These are phyloP conservation scores for Suzukiozyma palmioleophila DNA, from an alignment of 1,139 yeast genomes.

Conservation along the genomic window DNA sequence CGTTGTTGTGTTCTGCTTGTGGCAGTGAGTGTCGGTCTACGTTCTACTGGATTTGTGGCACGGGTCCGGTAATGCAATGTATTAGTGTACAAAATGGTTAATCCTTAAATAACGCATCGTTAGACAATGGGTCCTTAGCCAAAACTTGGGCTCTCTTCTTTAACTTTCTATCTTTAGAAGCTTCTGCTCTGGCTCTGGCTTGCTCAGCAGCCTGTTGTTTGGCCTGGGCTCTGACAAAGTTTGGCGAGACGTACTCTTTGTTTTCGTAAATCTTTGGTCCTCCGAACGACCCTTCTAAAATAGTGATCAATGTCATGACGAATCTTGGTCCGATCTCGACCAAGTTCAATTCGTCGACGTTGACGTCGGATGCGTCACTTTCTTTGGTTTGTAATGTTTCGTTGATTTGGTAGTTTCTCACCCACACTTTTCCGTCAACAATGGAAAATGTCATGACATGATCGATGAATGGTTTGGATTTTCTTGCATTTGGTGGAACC, in stretches of 20 bases:
- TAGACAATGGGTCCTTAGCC: slow-evolving; percentile 80
- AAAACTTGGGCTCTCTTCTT: slow-evolving; percentile 72
- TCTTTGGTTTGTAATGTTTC: slow-evolving; percentile 60
- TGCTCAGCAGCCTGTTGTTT: slow-evolving; percentile 77
- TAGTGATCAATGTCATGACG: slow-evolving; percentile 86
- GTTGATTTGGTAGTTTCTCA: slow-evolving; percentile 88
- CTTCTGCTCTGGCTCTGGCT: slow-evolving; percentile 76
- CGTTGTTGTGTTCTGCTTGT: too few relatives aligned
- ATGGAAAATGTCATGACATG: slow-evolving; percentile 92
- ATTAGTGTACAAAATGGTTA: slow-evolving; percentile 1
- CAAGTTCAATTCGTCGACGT: slow-evolving; percentile 57
- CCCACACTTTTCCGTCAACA: slow-evolving; percentile 93
- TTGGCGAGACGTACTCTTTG: slow-evolving; percentile 94
- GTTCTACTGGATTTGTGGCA: too few relatives aligned
- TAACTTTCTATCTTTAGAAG: slow-evolving; percentile 70
- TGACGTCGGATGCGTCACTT: slow-evolving; percentile 32
- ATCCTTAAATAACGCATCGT: slow-evolving; percentile 67
- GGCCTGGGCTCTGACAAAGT: slow-evolving; percentile 86
- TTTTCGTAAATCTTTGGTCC: slow-evolving; percentile 98
- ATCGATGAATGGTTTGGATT: slow-evolving; percentile 90
- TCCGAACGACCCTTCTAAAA: slow-evolving; percentile 94
- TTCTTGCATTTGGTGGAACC: slow-evolving; percentile 94
- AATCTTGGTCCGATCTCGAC: slow-evolving; percentile 97
- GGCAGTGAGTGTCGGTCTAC: too few relatives aligned
- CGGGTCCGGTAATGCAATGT: background rate